Percentiles rank a stretch among this genome's conserved stretches.
Conservation (phyloP, 108 stramenopile species). For the Phaeodactylum tricornutum region DNA sequence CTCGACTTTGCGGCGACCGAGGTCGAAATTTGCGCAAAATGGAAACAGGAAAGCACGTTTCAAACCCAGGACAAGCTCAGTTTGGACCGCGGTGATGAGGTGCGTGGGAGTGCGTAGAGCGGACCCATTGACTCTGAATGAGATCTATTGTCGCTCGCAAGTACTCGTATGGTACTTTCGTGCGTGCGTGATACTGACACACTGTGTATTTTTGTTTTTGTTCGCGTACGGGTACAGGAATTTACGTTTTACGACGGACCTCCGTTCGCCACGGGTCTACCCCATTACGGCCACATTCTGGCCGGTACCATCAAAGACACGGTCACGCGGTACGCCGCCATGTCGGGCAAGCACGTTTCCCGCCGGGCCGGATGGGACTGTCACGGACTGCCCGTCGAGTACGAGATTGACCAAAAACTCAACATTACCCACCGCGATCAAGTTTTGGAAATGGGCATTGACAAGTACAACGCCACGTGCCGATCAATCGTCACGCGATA, state of each 20-base stretch:
- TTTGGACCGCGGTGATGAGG: slow-evolving; percentile 70
- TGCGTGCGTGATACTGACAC: background rate
- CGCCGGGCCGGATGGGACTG: slow-evolving; percentile 99
- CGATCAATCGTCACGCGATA: slow-evolving; percentile 93
- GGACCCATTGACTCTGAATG: no score
- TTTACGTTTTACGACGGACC: slow-evolving; percentile 99
- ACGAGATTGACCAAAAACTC: slow-evolving; percentile 96
- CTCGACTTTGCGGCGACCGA: slow-evolving; percentile 77
- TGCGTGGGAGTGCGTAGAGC: no score
- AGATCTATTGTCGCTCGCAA: background rate
- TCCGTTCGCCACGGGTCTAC: slow-evolving; percentile 98
- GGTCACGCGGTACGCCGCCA: slow-evolving; percentile 96
- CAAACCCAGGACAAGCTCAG: slow-evolving; percentile 53
- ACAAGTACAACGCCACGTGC: slow-evolving; percentile 96
- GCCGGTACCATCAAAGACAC: slow-evolving; percentile 99
- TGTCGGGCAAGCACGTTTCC: slow-evolving; percentile 84
- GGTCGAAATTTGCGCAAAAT: slow-evolving; percentile 69
- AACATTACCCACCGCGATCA: slow-evolving; percentile 93
- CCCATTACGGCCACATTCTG: slow-evolving; percentile 99
- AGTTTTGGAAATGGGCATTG: slow-evolving; percentile 93
- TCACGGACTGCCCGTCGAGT: slow-evolving; percentile 98
- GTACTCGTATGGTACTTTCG: background rate
- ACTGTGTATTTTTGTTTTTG: background rate
- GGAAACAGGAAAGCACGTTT: slow-evolving; percentile 68
- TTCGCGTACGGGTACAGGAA: slow-evolving; percentile 18